Conservation (phyloP, 352 stramenopile species). For the Phytophthora sansomeana region DNA sequence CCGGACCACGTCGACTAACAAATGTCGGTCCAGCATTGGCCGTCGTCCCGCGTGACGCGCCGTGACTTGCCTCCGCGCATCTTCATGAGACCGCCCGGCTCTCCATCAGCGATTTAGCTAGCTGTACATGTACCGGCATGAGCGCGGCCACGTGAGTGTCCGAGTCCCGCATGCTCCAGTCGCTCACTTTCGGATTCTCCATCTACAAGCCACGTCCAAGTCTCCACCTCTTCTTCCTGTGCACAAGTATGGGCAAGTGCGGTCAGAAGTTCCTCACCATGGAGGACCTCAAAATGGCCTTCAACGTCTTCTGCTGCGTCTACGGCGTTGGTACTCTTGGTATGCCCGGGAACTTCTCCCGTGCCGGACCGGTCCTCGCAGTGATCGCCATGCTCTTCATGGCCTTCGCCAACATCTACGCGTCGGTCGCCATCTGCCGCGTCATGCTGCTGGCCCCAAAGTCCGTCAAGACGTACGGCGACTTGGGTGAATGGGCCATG, state of each 20-base stretch:
- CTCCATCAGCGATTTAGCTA: conserved; percentile 29
- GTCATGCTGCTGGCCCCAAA: conserved; percentile 56
- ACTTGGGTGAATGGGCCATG: conserved; percentile 57
- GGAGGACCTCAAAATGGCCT: too few relatives aligned
- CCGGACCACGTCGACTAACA: conserved; percentile 18
- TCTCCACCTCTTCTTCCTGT: background rate
- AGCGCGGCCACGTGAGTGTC: conserved; percentile 2
- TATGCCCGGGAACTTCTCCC: too few relatives aligned
- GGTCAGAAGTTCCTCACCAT: conserved; percentile 50
- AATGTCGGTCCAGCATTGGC: conserved; percentile 20
- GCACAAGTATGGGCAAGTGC: conserved; percentile 25
- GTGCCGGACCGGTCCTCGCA: conserved; percentile 49
- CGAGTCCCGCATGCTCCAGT: too few relatives aligned
- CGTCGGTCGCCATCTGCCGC: conserved; percentile 53
- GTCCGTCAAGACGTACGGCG: conserved; percentile 57
- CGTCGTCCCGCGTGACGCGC: conserved; percentile 14
- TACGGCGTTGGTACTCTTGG: too few relatives aligned
- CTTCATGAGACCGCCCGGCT: conserved; percentile 16
- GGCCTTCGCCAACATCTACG: conserved; percentile 67
- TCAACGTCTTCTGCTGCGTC: too few relatives aligned
- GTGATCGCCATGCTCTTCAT: conserved; percentile 61
- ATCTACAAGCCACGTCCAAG: conserved; percentile 16
- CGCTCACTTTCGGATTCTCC: conserved; percentile 35
- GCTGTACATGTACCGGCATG: conserved; percentile 14
- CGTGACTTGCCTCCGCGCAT: conserved; percentile 24